These are phyloP conservation scores for Diaporthe helianthi DNA, from an alignment of 2,329 filamentous ascomycete genomes.

Conservation along the genomic window DNA sequence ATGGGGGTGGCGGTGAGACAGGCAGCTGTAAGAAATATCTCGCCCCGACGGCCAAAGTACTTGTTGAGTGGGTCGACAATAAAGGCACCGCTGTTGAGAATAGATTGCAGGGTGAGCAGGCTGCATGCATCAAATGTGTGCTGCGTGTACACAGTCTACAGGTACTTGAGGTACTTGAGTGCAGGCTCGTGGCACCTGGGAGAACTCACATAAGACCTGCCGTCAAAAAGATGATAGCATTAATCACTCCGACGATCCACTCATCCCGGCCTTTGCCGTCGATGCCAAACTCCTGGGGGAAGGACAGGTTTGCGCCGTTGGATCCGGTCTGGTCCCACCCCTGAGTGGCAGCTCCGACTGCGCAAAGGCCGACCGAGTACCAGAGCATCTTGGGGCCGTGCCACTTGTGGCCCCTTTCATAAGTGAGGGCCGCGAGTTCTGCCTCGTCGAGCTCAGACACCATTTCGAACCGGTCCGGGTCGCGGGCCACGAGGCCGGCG, in stretches of 20 bases:
- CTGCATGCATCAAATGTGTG: too few relatives aligned
- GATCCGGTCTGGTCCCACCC: constrained; percentile 50
- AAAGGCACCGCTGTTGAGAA: constrained; percentile 50
- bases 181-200: too few relatives aligned
- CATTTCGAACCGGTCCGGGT: constrained; percentile 67
- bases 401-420: constrained; percentile 74
- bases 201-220: constrained; percentile 66
- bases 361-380: constrained; percentile 65
- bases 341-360: constrained; percentile 62
- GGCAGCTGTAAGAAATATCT: constrained; percentile 78
- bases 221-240: constrained; percentile 58
- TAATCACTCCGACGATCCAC: constrained; percentile 70
- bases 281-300: constrained; percentile 62
- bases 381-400: constrained; percentile 67
- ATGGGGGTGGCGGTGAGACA: constrained; percentile 75
- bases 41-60: constrained; percentile 57
- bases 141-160: too few relatives aligned
- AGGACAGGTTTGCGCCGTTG: constrained; percentile 63
- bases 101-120: neutral
- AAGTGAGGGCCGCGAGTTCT: constrained; percentile 66
- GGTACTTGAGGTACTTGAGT: too few relatives aligned
- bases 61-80: constrained; percentile 57
- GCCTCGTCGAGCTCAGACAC: constrained; percentile 50
- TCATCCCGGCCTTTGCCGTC: constrained; percentile 43
- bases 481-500: constrained; percentile 77